These are phyloP conservation scores for Mycena filopes DNA, from an alignment of 768 basidiomycete genomes.

Conservation along the genomic window DNA sequence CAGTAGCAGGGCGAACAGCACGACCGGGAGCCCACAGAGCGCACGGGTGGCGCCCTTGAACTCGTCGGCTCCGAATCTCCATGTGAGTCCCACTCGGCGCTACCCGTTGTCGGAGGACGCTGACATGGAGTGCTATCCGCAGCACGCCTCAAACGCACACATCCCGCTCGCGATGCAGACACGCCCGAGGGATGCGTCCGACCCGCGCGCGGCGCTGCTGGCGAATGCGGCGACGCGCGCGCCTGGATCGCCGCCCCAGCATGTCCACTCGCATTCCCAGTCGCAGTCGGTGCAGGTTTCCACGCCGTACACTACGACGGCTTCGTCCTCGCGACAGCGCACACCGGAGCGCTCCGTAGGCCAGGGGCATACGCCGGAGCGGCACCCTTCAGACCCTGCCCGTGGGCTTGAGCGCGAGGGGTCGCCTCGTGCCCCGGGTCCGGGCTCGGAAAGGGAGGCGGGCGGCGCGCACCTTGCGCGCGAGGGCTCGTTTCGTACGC, in stretches of 20 bases:
- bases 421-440: not conserved
- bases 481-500: constrained; percentile 24
- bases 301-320: not conserved
- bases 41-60: no score
- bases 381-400: not conserved
- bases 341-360: constrained; percentile 11
- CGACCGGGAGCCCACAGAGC: no score
- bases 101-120: no score
- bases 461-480: constrained; percentile 13
- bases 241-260: constrained; percentile 27
- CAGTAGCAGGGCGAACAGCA: no score
- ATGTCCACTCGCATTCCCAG: not conserved
- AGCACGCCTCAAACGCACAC: constrained; percentile 20
- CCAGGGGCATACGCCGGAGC: not conserved
- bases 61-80: no score
- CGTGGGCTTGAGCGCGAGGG: constrained; percentile 16
- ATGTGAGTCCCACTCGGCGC: no score
- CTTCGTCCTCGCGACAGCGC: constrained; percentile 12
- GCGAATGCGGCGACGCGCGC: constrained; percentile 24
- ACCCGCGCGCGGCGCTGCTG: constrained; percentile 24
- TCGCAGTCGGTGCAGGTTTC: constrained; percentile 7
- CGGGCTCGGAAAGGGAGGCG: not conserved
- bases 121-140: no score
- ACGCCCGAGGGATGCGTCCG: constrained; percentile 24
- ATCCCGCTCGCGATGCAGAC: constrained; percentile 33